Base-by-base conservation (phyloP, 208 protist genomes). In the Crithidia thermophila region DNA sequence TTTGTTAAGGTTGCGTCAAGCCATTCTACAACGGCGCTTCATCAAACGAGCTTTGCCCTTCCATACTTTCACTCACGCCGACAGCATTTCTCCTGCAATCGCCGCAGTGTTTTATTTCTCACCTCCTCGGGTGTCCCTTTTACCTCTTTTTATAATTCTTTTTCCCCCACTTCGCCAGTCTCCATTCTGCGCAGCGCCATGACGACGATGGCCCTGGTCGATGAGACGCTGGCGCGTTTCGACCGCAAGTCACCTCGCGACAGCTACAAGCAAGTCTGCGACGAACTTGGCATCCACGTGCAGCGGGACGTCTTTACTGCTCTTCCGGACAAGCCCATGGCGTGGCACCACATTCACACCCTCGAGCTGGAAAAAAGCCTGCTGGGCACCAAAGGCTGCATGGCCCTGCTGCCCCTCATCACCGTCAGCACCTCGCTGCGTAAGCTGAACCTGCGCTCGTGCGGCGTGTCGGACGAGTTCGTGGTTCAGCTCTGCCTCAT, bases 381-480 rank as follows among this genome's bases (percentile, higher is more conserved):
- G 1, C 70, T 94, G 28, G 88, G 88, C 23, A 82, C 81, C 7
- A 89, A 86, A 46, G 88, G 88, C 10, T 91, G 85, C 67, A 88
- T 91, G 88, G 75, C 86, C 23, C 18, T 94, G 20, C 59, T 94
- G 18, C 88, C 88, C n/a, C 47, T 94, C 37, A 70, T 94, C 56
- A 72, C 78, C n/a, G 79, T 79, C 66, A 90, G 85, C 66, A 86
- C 81, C 10, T 81, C 77, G 20, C 73, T 94, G 63, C 82, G 88
- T 20, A 84, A 86, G 73, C 45, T 94, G 14, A 77, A 37, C 51
- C 46, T 94, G 36, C 67, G 77, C 56, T 69, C 70, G 18, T 94
- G 88, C 59, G 81, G 84, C 23, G 33, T 94, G 13, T 84, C 83
- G 21, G 88, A 94, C 46, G 85, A 92, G 56, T 91, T 91, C 52